Percentiles rank a stretch among this genome's conserved stretches.
phyloP scores from a whole-genome alignment of 164 flowering plant genomes.

The Berberis vulgaris region DNA sequence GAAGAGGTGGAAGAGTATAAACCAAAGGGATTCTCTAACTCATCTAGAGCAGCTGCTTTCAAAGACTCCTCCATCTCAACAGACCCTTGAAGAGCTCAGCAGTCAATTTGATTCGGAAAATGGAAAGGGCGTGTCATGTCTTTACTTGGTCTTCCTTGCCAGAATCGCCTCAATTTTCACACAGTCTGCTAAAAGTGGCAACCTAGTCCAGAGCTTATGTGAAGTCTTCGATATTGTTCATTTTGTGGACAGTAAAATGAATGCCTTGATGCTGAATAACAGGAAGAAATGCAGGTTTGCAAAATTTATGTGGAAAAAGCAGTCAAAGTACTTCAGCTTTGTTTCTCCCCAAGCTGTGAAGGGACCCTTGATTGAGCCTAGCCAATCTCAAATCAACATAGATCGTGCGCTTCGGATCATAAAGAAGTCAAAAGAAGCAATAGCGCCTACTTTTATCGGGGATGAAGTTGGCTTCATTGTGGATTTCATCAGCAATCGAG shows the following conservation, averaged over 20 bases:
- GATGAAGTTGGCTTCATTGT: neutral
- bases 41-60: neutral
- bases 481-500: neutral
- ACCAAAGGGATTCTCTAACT: neutral
- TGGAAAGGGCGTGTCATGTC: slow-evolving; percentile 1
- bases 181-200: neutral
- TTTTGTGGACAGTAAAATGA: slow-evolving; percentile 1
- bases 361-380: neutral
- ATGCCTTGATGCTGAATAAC: neutral
- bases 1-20: neutral
- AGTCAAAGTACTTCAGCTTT: neutral
- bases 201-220: neutral
- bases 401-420: neutral
- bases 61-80: neutral
- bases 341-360: neutral
- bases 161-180: neutral
- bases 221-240: neutral
- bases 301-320: neutral
- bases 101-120: too few species aligned
- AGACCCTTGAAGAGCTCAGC: neutral
- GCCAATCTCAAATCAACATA: neutral
- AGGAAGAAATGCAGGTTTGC: neutral
- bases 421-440: neutral
- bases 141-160: slow-evolving; percentile 2
- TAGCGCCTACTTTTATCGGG: neutral